phyloP scores from a whole-genome alignment of 2,329 filamentous ascomycete species.

The Calonectria pteridis region DNA sequence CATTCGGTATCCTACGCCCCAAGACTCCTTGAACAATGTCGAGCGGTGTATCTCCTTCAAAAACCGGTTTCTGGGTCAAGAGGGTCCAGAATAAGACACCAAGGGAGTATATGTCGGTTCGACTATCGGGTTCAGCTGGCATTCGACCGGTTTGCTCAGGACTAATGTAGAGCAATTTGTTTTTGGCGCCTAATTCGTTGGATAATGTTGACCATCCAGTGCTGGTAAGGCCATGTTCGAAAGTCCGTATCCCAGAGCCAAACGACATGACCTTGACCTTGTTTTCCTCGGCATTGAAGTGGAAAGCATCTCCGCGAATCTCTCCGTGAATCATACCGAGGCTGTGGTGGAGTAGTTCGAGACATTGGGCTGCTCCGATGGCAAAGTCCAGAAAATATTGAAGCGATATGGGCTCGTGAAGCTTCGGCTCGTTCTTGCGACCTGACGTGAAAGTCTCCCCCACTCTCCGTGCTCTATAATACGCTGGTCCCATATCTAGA shows the following conservation, averaged over 20 bases:
- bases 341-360: constrained; percentile 92
- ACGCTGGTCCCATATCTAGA: constrained; percentile 83
- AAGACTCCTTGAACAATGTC: constrained; percentile 94
- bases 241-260: constrained; percentile 87
- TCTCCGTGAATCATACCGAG: constrained; percentile 91
- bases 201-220: constrained; percentile 89
- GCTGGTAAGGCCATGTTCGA: constrained; percentile 89
- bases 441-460: constrained; percentile 64
- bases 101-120: constrained; percentile 94
- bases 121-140: constrained; percentile 89
- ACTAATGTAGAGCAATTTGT: constrained; percentile 92
- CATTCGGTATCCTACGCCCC: constrained; percentile 80
- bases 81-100: constrained; percentile 92
- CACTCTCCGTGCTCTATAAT: constrained; percentile 68
- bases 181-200: constrained; percentile 85
- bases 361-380: constrained; percentile 85
- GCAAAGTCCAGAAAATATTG: constrained; percentile 90
- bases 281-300: constrained; percentile 80
- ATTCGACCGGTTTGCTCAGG: constrained; percentile 95
- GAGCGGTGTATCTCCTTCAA: constrained; percentile 82
- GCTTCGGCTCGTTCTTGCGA: constrained; percentile 58
- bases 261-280: constrained; percentile 85
- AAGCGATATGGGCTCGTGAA: constrained; percentile 74
- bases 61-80: constrained; percentile 83
- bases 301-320: constrained; percentile 90